phyloP scores from a whole-genome alignment of 305 asterid genomes.

The Fraxinus greggii region DNA sequence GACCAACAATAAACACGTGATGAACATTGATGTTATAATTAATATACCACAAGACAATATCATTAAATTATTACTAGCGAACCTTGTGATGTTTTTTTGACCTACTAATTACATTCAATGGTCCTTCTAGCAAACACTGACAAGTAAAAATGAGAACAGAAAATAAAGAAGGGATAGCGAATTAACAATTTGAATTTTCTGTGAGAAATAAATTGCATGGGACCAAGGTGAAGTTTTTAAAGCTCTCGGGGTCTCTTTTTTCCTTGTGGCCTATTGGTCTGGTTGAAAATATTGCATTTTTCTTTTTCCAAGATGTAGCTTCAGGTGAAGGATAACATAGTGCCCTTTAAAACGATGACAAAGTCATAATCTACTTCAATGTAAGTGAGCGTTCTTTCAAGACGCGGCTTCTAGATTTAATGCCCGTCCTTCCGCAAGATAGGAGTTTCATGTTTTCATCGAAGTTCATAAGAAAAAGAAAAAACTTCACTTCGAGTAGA shows the following conservation, averaged over 20 bases:
- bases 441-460: neutral
- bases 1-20: neutral
- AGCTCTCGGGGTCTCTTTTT: neutral
- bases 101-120: neutral
- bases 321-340: neutral
- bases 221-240: neutral
- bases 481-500: neutral
- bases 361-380: neutral
- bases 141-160: neutral
- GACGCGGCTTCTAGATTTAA: neutral
- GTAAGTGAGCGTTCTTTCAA: neutral
- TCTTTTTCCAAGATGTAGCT: slow-evolving; percentile 1
- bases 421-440: neutral
- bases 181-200: neutral
- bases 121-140: neutral
- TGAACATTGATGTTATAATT: neutral
- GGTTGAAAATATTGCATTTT: neutral
- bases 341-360: neutral
- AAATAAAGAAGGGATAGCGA: neutral
- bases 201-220: neutral
- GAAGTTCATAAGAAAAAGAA: neutral
- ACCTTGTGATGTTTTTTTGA: neutral
- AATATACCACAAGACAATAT: neutral
- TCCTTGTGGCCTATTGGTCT: neutral
- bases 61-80: neutral